Evolutionary conservation across 306 rosid species (phyloP), one percentile per base, ranked within the genome.

Genomic region (Castanea mollissima): DNA sequence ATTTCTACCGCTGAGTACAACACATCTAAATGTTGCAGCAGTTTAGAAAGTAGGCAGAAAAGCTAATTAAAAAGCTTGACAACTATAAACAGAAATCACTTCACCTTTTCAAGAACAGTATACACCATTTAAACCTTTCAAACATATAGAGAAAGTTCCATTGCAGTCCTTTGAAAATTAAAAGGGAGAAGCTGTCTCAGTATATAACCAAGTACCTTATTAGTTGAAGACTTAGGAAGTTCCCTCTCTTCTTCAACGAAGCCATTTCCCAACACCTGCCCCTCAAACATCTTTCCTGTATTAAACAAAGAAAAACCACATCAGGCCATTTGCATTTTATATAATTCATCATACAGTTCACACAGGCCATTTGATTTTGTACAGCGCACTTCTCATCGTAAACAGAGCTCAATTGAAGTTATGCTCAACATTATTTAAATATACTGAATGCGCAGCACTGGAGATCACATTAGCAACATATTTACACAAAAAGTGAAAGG

Each of bases 241-340:
- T 59, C 85, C 19, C 31, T 2, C 44, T 74, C 71, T n/a, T 81
- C 86, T 83, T 83, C 88, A 44, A 62, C 76, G 34, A 69, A 64
- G 78, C 68, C 83, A 67, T 84, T 80, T 56, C 74, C 82, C 55
- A 31, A 38, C 21, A 5, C 63, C 77, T 58, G 52, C 19, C 16
- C 46, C 78, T 70, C 78, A 44, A 12, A 34, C 92, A 88, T 88
- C 63, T 76, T 85, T 81, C 82, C 87, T 85, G 88, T 18, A 14
- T 59, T 32, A 76, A 34, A 65, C 32, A 67, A 57, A 82, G 29
- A 64, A 67, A 14, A 67, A 34, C 21, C 10, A 4, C 10, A 18
- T 67, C 23, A 34, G 14, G 25, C 51, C 8, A 34, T 27, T 15
- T 31, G 20, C n/a, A 29, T 35, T 27, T 5, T 27, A 27, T 9